Base-by-base conservation (phyloP, 345 rosid genomes). In the Pugionium dolabratum region DNA sequence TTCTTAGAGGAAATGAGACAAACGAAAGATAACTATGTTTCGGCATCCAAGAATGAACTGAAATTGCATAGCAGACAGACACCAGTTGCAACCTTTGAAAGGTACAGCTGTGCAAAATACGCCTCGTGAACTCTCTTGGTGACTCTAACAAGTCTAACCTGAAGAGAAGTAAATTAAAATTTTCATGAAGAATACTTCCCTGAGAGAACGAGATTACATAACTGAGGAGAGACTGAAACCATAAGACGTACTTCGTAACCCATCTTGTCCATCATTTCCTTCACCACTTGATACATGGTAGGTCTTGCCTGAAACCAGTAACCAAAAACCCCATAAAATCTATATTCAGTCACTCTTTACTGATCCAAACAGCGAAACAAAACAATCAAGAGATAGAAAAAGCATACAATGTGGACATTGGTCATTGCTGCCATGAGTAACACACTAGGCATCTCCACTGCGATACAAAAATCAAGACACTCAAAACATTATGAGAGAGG, bases 361-460 rank as follows among this genome's bases (percentile, higher is more conserved):
- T 11, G 53, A 64, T 57, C 34, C 41, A 57, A 42, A 57, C 43
- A 57, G n/a, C n/a, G 6, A 55, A 58, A 49, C 30, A 72, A 7
- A 72, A 33, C 4, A 28, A n/a, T n/a, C 44, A 25, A 25, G 25
- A 30, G n/a, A 8, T 25, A 27, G 10, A 2, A 34, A 36, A 70
- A 44, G 64, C 94, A 26, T 86, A 93, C 98, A 76, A 86, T 86
- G 64, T 84, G 88, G 55, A 86, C 87, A 79, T 90, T 93, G 37
- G 85, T 88, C 75, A 93, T 48, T 32, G 98, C 98, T 58, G 97
- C 98, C 95, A 93, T 84, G 43, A 93, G 97, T 74, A 93, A 82
- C 30, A 79, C 88, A 71, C 98, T 90, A 2, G 96, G 97, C 94
- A 89, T 87, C 83, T 93, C 98, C 92, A 85, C 98, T 93, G 93